phyloP scores from a whole-genome alignment of 495 filamentous ascomycete species.

The Staphylotrichum longicolle region DNA sequence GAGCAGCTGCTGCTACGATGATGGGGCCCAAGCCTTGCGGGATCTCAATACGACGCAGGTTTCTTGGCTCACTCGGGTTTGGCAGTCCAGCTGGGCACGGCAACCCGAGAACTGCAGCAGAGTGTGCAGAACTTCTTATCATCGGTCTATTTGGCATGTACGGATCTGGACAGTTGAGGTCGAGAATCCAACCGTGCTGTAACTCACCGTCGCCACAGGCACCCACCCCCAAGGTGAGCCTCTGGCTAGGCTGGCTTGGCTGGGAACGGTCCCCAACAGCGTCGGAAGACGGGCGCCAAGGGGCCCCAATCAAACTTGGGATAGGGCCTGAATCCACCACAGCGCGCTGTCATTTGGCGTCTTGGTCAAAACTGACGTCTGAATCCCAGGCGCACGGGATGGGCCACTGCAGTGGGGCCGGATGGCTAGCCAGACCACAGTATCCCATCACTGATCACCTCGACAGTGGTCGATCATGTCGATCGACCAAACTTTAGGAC shows the following conservation, averaged over 20 bases:
- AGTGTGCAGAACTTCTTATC: slow-evolving; percentile 1
- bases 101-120: neutral
- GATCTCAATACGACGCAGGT: too few relatives aligned
- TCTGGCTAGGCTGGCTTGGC: too few relatives aligned
- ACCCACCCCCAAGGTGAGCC: neutral
- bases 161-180: neutral
- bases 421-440: neutral
- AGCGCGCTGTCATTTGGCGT: neutral
- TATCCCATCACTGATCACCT: slow-evolving; percentile 1
- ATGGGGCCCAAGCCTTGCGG: neutral
- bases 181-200: neutral
- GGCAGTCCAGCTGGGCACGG: too few relatives aligned
- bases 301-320: slow-evolving; percentile 1
- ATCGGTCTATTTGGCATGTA: neutral
- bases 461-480: slow-evolving; percentile 11
- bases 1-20: neutral
- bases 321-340: neutral
- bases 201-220: too few relatives aligned
- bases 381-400: neutral
- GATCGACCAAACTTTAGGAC: neutral
- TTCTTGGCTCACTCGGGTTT: too few relatives aligned
- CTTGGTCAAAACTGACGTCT: neutral
- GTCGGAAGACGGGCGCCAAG: slow-evolving; percentile 1
- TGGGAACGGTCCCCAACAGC: neutral
- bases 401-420: neutral